A percentile compares a stretch with the other conserved stretches of the same genome.
Conservation (phyloP, 1,139 yeast species). For the Suhomyces anneliseae region DNA sequence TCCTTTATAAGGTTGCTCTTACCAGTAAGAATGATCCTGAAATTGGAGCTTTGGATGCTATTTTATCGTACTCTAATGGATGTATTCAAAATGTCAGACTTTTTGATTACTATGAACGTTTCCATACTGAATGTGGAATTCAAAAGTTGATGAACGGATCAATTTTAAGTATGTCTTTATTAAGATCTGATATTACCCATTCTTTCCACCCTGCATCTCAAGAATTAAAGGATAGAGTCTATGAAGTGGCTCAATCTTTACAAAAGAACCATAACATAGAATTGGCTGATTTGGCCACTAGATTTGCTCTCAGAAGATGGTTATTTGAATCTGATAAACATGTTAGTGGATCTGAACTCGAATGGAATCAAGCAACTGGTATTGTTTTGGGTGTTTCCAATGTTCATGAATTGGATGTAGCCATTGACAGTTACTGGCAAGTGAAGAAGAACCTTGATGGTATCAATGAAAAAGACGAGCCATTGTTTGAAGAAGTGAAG, state of each 20-base stretch:
- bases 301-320: conserved; percentile 73
- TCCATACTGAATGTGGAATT: conserved; percentile 56
- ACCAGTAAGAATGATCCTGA: conserved; percentile 28
- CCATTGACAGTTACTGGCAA: conserved; percentile 56
- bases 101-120: conserved; percentile 47
- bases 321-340: conserved; percentile 25
- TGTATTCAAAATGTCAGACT: conserved; percentile 76
- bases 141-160: conserved; percentile 72
- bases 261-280: conserved; percentile 45
- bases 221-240: conserved; percentile 57
- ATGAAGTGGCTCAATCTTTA: conserved; percentile 50
- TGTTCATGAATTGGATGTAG: conserved; percentile 59
- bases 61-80: conserved; percentile 78
- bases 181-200: conserved; percentile 67
- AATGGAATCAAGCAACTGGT: conserved; percentile 45
- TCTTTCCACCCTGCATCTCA: conserved; percentile 78
- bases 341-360: conserved; percentile 11
- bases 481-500: conserved; percentile 46
- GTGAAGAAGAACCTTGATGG: conserved; percentile 38
- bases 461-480: conserved; percentile 40
- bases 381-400: conserved; percentile 76
- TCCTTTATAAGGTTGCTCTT: conserved; percentile 51
- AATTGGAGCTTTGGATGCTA: conserved; percentile 63
- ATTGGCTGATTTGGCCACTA: conserved; percentile 77
- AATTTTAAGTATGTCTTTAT: conserved; percentile 82